phyloP scores from a whole-genome alignment of 225 moss, liverwort and hornwort species.

The Neckera pumila region DNA sequence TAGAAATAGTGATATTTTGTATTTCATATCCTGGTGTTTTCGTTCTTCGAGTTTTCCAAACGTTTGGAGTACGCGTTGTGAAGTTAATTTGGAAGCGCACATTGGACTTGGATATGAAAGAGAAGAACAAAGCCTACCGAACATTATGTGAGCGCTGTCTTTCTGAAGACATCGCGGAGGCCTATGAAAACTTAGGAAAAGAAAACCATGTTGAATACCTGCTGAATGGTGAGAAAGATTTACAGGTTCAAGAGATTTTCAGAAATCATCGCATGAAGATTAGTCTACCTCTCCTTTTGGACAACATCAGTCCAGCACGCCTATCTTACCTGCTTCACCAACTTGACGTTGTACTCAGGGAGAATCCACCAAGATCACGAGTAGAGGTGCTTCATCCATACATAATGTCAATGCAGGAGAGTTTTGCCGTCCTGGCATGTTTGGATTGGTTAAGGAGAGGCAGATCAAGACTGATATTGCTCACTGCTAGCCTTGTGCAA shows the following conservation, averaged over 20 bases:
- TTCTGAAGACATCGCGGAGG: neutral
- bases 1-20: neutral
- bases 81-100: accelerated
- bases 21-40: neutral
- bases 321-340: too few species aligned
- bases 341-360: too few species aligned
- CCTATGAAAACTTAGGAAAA: neutral
- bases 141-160: neutral
- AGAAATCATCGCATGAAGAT: neutral
- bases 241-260: neutral
- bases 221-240: neutral
- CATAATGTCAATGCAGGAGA: too few species aligned
- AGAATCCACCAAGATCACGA: too few species aligned
- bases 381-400: too few species aligned
- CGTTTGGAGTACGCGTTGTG: neutral
- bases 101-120: neutral
- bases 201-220: too few species aligned
- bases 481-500: too few species aligned
- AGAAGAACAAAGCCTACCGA: neutral
- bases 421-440: too few species aligned
- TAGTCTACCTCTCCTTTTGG: neutral
- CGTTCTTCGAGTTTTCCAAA: neutral
- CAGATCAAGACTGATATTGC: too few species aligned
- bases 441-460: too few species aligned
- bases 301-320: too few species aligned